Conservation (phyloP, 805 yeast species). For the Metschnikowia similis region DNA sequence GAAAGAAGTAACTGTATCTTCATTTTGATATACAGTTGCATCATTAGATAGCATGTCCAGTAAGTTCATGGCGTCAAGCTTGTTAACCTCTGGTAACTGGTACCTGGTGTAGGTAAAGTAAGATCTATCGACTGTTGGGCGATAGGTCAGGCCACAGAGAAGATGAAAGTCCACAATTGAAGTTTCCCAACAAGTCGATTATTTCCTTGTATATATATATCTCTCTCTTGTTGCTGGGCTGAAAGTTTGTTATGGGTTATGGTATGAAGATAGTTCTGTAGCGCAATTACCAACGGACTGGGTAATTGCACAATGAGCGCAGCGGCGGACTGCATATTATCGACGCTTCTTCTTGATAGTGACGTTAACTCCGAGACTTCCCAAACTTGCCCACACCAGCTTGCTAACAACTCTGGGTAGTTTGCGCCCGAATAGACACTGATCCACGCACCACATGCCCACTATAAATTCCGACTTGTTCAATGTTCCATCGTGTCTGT, state of each 20-base stretch:
- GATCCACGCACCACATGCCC: constrained; percentile 98
- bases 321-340: constrained; percentile 3
- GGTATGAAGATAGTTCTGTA: neutral
- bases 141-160: neutral
- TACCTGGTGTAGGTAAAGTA: neutral
- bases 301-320: constrained; percentile 1
- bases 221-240: neutral
- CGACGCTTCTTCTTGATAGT: constrained; percentile 33
- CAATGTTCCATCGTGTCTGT: constrained; percentile 64
- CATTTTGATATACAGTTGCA: constrained; percentile 7
- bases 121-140: neutral
- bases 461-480: constrained; percentile 80
- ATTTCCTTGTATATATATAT: neutral
- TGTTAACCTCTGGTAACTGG: neutral
- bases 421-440: constrained; percentile 89
- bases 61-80: constrained; percentile 28
- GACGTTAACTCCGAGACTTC: constrained; percentile 40
- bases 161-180: neutral
- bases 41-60: constrained; percentile 38
- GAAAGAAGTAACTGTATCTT: constrained; percentile 6
- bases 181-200: neutral
- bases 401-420: constrained; percentile 67
- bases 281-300: constrained; percentile 3
- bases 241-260: neutral
- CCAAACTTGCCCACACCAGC: constrained; percentile 78